A percentile compares a stretch with the other conserved stretches of the same genome.
Evolutionary conservation across 768 basidiomycete species (phyloP).

Genomic region (Hypholoma fasciculare): DNA sequence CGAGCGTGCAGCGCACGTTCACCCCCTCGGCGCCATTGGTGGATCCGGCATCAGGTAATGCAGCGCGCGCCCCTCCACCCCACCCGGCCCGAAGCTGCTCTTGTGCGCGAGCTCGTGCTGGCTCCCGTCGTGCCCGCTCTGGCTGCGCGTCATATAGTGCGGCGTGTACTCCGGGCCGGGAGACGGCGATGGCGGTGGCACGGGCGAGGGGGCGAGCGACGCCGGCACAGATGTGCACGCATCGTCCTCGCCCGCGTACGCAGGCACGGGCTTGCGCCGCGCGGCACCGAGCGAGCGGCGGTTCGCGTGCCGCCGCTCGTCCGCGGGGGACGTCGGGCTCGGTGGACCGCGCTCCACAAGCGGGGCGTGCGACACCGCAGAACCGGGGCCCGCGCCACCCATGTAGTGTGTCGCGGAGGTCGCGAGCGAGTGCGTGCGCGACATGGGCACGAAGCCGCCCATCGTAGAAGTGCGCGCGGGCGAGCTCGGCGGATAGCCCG

Average conservation of each 20-base stretch:
- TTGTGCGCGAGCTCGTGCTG: conserved; percentile 35
- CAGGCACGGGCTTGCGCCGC: conserved; percentile 59
- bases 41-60: conserved; percentile 65
- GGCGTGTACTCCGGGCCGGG: conserved; percentile 5
- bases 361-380: conserved; percentile 14
- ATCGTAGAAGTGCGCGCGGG: neutral
- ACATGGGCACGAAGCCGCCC: neutral
- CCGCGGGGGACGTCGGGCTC: neutral
- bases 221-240: conserved; percentile 14
- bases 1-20: neutral
- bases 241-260: conserved; percentile 34
- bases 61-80: conserved; percentile 38
- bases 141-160: conserved; percentile 28
- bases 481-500: conserved; percentile 16
- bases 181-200: conserved; percentile 2
- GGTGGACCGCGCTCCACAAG: neutral
- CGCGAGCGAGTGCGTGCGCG: conserved; percentile 11
- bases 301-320: conserved; percentile 4
- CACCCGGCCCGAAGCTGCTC: conserved; percentile 43
- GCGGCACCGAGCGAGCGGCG: conserved; percentile 29
- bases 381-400: neutral
- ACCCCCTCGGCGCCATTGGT: conserved; percentile 32
- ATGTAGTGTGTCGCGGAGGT: conserved; percentile 8
- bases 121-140: conserved; percentile 13
- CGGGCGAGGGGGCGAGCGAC: conserved; percentile 15